These are phyloP conservation scores for Saturnispora saitoi DNA, from an alignment of 805 yeast genomes.

Conservation along the genomic window DNA sequence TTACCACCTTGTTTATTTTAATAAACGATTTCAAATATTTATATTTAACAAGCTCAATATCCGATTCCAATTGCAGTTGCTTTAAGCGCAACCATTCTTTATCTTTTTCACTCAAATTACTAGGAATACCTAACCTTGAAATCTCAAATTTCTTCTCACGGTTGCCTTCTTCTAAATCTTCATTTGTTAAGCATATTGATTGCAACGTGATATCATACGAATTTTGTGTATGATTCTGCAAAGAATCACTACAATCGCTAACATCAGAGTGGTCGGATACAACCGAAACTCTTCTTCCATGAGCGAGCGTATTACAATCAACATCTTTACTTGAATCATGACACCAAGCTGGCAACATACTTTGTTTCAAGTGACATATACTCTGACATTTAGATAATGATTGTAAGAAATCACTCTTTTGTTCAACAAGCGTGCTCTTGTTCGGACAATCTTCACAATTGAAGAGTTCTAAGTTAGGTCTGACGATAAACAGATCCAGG, in stretches of 20 bases:
- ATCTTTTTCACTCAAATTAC: background rate
- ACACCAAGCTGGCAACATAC: conserved; percentile 1
- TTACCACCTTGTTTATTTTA: conserved; percentile 20
- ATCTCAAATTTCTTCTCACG: background rate
- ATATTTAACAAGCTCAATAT: conserved; percentile 22
- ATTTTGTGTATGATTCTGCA: background rate
- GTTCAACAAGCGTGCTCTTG: conserved; percentile 13
- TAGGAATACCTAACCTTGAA: conserved; percentile 9
- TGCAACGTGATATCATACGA: conserved; percentile 8
- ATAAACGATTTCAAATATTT: conserved; percentile 22
- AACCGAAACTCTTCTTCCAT: background rate
- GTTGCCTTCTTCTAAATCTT: conserved; percentile 6
- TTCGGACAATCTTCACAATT: conserved; percentile 22
- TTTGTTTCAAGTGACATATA: background rate
- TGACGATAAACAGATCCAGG: conserved; percentile 26
- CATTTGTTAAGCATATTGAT: conserved; percentile 5
- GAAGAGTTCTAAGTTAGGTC: conserved; percentile 25
- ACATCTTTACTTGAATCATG: conserved; percentile 5
- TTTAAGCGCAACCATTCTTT: conserved; percentile 18
- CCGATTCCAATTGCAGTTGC: conserved; percentile 21
- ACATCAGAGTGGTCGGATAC: background rate
- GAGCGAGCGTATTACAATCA: conserved; percentile 2
- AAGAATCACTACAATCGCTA: background rate
- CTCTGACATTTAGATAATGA: conserved; percentile 13
- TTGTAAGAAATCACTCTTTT: conserved; percentile 15